These are phyloP conservation scores for Primulina huaijiensis DNA, from an alignment of 257 asterid genomes.

Conservation along the genomic window DNA sequence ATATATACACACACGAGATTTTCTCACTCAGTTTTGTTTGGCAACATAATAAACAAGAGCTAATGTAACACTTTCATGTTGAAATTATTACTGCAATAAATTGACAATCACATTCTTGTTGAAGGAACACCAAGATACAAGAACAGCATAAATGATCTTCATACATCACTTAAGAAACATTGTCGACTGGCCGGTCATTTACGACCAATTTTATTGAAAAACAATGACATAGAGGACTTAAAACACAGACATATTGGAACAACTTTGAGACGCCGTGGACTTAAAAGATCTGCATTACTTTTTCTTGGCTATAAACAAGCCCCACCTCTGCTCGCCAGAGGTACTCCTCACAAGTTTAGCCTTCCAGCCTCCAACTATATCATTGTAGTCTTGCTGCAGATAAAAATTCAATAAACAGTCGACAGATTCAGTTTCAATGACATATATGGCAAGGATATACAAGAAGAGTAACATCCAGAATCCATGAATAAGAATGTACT, in stretches of 20 bases:
- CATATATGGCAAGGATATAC: neutral
- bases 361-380: slow-evolving; percentile 59
- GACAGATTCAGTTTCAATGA: neutral
- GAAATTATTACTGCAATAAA: neutral
- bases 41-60: neutral
- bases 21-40: neutral
- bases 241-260: slow-evolving; percentile 10
- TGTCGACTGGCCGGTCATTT: slow-evolving; percentile 5
- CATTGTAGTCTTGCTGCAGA: slow-evolving; percentile 50
- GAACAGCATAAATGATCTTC: slow-evolving; percentile 9
- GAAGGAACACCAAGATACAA: slow-evolving; percentile 11
- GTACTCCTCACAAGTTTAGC: slow-evolving; percentile 57
- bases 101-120: neutral
- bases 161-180: slow-evolving; percentile 1
- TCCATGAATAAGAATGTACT: slow-evolving; percentile 36
- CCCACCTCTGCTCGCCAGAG: slow-evolving; percentile 97
- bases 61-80: no score
- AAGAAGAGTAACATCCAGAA: neutral
- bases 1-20: neutral
- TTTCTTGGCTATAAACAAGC: slow-evolving; percentile 79
- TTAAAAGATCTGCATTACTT: slow-evolving; percentile 29
- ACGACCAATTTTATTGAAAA: slow-evolving; percentile 22
- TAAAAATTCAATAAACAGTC: neutral
- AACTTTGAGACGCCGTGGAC: neutral
- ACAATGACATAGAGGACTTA: slow-evolving; percentile 7